Percentiles rank a stretch among this genome's conserved stretches.
Conservation (phyloP, 805 yeast genomes). For the Lachancea quebecensis region DNA sequence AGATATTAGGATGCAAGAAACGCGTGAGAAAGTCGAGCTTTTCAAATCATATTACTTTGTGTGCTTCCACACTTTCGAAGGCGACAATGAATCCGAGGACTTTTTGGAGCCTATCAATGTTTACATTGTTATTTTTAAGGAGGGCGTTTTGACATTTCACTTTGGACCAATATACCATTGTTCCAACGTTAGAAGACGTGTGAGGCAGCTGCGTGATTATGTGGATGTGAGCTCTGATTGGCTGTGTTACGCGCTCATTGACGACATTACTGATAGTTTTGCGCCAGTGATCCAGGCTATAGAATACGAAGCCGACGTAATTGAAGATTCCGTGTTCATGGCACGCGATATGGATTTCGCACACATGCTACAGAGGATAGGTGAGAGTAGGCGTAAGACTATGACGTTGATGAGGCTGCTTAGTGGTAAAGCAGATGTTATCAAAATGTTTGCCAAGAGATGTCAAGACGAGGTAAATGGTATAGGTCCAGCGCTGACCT, state of each 20-base stretch:
- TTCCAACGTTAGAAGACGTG: slow-evolving; percentile 76
- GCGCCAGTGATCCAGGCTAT: slow-evolving; percentile 74
- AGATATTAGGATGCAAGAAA: slow-evolving; percentile 92
- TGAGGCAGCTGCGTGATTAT: slow-evolving; percentile 68
- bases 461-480: slow-evolving; percentile 64
- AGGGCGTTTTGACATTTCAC: slow-evolving; percentile 64
- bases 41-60: slow-evolving; percentile 88
- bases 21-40: slow-evolving; percentile 94
- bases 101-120: slow-evolving; percentile 76
- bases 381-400: slow-evolving; percentile 82
- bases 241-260: slow-evolving; percentile 75
- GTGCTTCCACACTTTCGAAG: slow-evolving; percentile 93
- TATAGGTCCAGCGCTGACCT: slow-evolving; percentile 37
- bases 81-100: slow-evolving; percentile 71
- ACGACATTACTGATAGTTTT: slow-evolving; percentile 79
- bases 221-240: slow-evolving; percentile 75
- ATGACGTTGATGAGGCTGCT: slow-evolving; percentile 88
- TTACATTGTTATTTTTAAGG: slow-evolving; percentile 63
- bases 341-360: slow-evolving; percentile 70
- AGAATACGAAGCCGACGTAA: slow-evolving; percentile 76
- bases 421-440: slow-evolving; percentile 93
- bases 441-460: slow-evolving; percentile 91
- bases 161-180: slow-evolving; percentile 62
- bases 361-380: slow-evolving; percentile 71
- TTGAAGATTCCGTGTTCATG: slow-evolving; percentile 74